Percentiles rank a stretch among this genome's conserved stretches.
Evolutionary conservation across 202 grass and related monocot species (phyloP).

Genomic region (Bolboschoenoplectus hybrid): DNA sequence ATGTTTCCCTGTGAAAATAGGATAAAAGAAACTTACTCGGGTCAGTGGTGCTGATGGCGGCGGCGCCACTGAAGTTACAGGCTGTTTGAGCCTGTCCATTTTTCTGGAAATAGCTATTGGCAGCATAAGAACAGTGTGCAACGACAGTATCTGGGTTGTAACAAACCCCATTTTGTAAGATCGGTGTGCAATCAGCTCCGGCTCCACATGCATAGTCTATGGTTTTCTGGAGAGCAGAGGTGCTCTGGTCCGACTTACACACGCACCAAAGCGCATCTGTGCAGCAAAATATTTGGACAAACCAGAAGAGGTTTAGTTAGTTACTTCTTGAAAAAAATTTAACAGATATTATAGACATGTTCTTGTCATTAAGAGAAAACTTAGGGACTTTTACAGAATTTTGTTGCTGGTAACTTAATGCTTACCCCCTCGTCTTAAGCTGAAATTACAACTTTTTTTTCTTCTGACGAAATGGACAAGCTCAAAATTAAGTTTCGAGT

Average conservation of each 20-base stretch:
- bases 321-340: not conserved
- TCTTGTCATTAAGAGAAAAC: not conserved
- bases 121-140: conserved; percentile 92
- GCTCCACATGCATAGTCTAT: conserved; percentile 94
- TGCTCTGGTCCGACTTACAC: conserved; percentile 63
- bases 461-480: not conserved
- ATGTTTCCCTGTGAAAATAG: not conserved
- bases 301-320: not conserved
- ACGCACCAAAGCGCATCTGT: conserved; percentile 70
- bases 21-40: conserved; percentile 54
- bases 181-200: conserved; percentile 69
- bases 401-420: not conserved
- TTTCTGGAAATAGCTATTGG: conserved; percentile 93
- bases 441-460: not conserved
- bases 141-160: conserved; percentile 77
- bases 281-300: not conserved
- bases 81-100: conserved; percentile 62
- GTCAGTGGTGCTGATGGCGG: conserved; percentile 53
- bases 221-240: conserved; percentile 68
- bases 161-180: conserved; percentile 62
- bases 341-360: not conserved
- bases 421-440: not conserved
- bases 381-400: not conserved
- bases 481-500: not conserved
- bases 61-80: conserved; percentile 81